These are phyloP conservation scores for Neurospora sp. DNA, from an alignment of 495 filamentous ascomycete species.

Conservation along the genomic window DNA sequence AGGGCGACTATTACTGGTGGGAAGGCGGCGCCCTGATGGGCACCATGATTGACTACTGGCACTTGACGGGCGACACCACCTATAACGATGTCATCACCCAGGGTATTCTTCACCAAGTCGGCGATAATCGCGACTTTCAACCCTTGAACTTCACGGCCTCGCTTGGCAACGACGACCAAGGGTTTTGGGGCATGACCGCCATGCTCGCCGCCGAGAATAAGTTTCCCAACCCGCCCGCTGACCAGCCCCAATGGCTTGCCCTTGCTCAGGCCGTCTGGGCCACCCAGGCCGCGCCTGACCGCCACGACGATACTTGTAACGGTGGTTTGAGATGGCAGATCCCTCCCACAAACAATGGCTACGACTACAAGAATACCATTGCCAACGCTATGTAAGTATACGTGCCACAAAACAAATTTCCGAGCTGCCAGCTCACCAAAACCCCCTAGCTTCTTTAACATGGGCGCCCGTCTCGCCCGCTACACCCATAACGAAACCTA, in stretches of 20 bases:
- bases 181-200: slow-evolving; percentile 72
- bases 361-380: slow-evolving; percentile 71
- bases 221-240: slow-evolving; percentile 51
- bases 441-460: slow-evolving; percentile 58
- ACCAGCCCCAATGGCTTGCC: slow-evolving; percentile 60
- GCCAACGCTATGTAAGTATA: slow-evolving; percentile 28
- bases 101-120: slow-evolving; percentile 55
- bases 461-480: slow-evolving; percentile 62
- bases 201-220: slow-evolving; percentile 66
- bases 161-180: slow-evolving; percentile 74
- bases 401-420: background rate
- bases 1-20: slow-evolving; percentile 50
- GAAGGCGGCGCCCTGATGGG: slow-evolving; percentile 41
- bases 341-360: slow-evolving; percentile 63
- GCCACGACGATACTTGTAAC: slow-evolving; percentile 49
- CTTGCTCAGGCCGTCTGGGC: slow-evolving; percentile 71
- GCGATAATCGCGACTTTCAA: slow-evolving; percentile 49
- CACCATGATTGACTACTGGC: slow-evolving; percentile 62
- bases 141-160: slow-evolving; percentile 62
- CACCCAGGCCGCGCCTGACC: slow-evolving; percentile 50
- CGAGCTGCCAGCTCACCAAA: slow-evolving; percentile 42
- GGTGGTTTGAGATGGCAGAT: slow-evolving; percentile 78
- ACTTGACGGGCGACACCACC: slow-evolving; percentile 52
- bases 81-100: slow-evolving; percentile 51
- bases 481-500: slow-evolving; percentile 76